Percentiles rank a stretch among this genome's conserved stretches.
Evolutionary conservation across 306 rosid genomes (phyloP).

Genomic region (Vigna mungo): DNA sequence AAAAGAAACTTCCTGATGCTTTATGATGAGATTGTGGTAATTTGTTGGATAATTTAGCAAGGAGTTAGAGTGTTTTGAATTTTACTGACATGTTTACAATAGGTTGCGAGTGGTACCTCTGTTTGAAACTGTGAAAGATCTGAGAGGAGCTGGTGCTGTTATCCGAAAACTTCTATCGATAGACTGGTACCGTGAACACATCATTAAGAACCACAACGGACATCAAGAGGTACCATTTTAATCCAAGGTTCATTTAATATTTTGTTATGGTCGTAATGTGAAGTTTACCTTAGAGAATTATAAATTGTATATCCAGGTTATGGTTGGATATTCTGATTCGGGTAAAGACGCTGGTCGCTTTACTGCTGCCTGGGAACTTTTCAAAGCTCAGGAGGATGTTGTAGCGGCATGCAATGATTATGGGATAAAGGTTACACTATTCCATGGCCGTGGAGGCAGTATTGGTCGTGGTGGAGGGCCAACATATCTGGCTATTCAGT

Average conservation of each 20-base stretch:
- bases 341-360: constrained; percentile 99
- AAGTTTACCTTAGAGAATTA: constrained; percentile 35
- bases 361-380: constrained; percentile 97
- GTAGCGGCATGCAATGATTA: constrained; percentile 89
- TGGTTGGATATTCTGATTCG: constrained; percentile 98
- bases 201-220: constrained; percentile 77
- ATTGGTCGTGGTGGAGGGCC: constrained; percentile 99
- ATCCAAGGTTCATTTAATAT: constrained; percentile 6
- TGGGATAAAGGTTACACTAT: constrained; percentile 84
- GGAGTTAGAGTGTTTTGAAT: constrained; percentile 15
- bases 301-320: constrained; percentile 66
- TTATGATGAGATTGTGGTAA: constrained; percentile 11
- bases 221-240: constrained; percentile 80
- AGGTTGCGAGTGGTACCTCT: constrained; percentile 97
- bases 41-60: constrained; percentile 3
- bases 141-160: constrained; percentile 89
- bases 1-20: constrained; percentile 15
- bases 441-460: constrained; percentile 98
- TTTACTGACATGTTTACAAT: constrained; percentile 36
- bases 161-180: constrained; percentile 81
- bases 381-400: constrained; percentile 98
- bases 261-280: constrained; percentile 13
- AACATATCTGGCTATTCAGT: constrained; percentile 94
- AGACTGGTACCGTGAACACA: constrained; percentile 89
- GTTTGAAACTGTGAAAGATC: constrained; percentile 93